Base-by-base conservation (phyloP, 306 rosid genomes). In the Medicago lupulina region DNA sequence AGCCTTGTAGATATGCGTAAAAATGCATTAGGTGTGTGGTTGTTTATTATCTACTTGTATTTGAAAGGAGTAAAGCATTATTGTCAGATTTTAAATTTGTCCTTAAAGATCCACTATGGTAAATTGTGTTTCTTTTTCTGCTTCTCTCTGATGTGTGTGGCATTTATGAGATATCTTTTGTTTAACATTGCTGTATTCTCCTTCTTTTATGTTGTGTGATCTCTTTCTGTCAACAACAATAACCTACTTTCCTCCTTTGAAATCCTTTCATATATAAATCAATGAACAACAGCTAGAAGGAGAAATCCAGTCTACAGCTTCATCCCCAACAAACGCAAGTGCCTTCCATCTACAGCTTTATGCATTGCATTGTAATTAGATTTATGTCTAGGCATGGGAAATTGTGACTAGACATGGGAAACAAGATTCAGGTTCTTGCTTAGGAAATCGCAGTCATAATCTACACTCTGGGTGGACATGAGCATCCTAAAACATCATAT, bases 241-340 rank as follows among this genome's bases (percentile, higher is more conserved):
- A 58, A 57, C 38, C 58, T 38, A 70, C 38, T 53, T 18, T 46
- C 75, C 72, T 61, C 64, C 50, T 73, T 34, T 62, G 67, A 61
- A 61, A 61, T 31, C 67, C 19, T 61, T 21, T 34, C 64, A 25
- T 25, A 23, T 58, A 21, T 23, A 23, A 58, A 58, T 12, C 64
- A 58, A 23, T 23, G 39, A 58, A 23, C 16, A 58, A 12, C 16
- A 58, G 1, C 39, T 23, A 58, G 25, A 54, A 54, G 16, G 64
- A 59, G 21, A 7, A 39, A 36, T 43, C 43, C 10, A 12, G 68
- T 69, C 55, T 53, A 72, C 53, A 73, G 41, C 54, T 80, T 55
- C 66, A 73, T 57, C 63, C 59, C 70, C 73, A 59, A 59, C 71
- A 80, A 73, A 47, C 43, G 21, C 43, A 72, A 15, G 44, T 31